Conservation (phyloP, 1,139 yeast species). For the Taphrina confusa region DNA sequence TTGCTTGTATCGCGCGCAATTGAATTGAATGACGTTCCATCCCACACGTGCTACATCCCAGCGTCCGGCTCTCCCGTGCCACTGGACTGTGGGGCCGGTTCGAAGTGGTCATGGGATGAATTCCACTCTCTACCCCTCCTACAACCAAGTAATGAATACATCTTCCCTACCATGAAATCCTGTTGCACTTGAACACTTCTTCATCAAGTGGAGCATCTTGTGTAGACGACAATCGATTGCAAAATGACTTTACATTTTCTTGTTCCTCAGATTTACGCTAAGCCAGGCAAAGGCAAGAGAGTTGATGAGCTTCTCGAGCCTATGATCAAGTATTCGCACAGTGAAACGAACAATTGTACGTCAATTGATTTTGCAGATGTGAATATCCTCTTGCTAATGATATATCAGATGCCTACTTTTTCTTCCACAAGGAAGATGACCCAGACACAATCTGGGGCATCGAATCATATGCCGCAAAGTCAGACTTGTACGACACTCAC, state of each 20-base stretch:
- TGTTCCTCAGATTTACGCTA: constrained; percentile 18
- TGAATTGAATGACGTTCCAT: no score
- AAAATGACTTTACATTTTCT: background rate
- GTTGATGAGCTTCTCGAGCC: constrained; percentile 18
- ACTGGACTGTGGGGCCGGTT: no score
- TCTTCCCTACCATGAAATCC: no score
- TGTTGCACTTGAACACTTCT: no score
- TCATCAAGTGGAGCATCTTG: no score
- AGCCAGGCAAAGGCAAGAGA: constrained; percentile 10
- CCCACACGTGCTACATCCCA: no score
- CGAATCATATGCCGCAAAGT: constrained; percentile 13
- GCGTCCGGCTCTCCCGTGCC: no score
- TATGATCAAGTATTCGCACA: constrained; percentile 16
- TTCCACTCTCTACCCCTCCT: no score
- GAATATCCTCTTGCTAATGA: background rate
- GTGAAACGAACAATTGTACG: constrained; percentile 11
- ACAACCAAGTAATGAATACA: no score
- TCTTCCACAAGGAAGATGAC: constrained; percentile 13
- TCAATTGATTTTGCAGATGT: background rate
- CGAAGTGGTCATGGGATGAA: no score
- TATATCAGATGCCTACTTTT: constrained; percentile 15
- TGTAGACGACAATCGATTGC: background rate
- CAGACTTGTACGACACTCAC: constrained; percentile 28
- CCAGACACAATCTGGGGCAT: constrained; percentile 12
- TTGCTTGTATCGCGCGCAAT: no score